Base-by-base conservation (phyloP, 2,329 filamentous ascomycete species). In the Clonostachys sp. region DNA sequence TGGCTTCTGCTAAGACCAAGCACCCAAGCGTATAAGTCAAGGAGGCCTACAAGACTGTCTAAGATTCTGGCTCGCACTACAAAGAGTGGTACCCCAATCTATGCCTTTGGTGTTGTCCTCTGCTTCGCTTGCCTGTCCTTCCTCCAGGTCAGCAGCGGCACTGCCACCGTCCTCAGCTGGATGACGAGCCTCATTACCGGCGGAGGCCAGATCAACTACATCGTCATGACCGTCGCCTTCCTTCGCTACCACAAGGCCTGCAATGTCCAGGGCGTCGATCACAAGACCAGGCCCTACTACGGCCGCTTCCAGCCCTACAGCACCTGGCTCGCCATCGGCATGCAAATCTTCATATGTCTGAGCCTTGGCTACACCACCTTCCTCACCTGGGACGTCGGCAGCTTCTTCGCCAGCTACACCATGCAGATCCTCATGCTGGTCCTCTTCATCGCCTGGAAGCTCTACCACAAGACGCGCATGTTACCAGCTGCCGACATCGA, bases 331-430 rank as follows among this genome's bases (percentile, higher is more conserved):
- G 84, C 84, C 3, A 68, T 87, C 4, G 78, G 82, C 60, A 84
- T 86, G 66, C 84, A 78, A 62, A 50, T 77, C 5, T 61, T 87
- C 45, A 83, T 88, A 51, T 74, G 82, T 45, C 50, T 88, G 17
- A 87, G 84, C 1, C 83, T 83, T 57, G 85, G 85, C 4, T 89
- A 88, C 64, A 81, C 81, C 10, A 74, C 77, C 8, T 87, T 87
- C 59, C 81, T 88, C 40, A 53, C 73, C 9, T 76, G 75, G 6
- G 70, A 71, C 46, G 67, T 51, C n/a, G 17, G 14, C 17, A 18
- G 30, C n/a, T 47, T 47, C 13, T 38, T 47, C 40, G 20, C 41
- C 16, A 30, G 16, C 5, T 47, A 47, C 33, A 42, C 30, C 41
- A 47, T 45, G 44, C 16, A 34, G n/a, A 44, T 34, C 2, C 51